Percentiles rank a stretch among this genome's conserved stretches.
These are phyloP conservation scores for Hansenula anomala DNA, from an alignment of 1,139 yeast genomes.

Conservation along the genomic window DNA sequence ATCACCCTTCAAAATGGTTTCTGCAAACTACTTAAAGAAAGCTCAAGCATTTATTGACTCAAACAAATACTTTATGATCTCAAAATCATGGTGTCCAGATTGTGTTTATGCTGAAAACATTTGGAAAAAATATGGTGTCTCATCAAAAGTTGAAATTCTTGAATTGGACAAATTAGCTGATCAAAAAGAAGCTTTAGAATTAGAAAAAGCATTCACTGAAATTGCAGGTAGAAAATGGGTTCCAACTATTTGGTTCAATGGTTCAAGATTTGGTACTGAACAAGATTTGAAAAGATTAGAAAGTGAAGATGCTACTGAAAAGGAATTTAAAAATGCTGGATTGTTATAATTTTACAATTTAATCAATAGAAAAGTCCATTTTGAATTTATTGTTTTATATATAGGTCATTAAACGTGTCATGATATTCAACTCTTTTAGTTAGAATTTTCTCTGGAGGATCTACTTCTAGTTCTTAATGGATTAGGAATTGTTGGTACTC, in stretches of 20 bases:
- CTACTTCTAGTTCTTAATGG: slow-evolving; percentile 22
- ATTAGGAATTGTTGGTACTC: slow-evolving; percentile 19
- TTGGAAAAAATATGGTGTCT: slow-evolving; percentile 47
- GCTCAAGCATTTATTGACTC: slow-evolving; percentile 42
- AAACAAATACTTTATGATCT: slow-evolving; percentile 50
- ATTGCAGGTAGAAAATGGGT: slow-evolving; percentile 66
- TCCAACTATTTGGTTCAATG: slow-evolving; percentile 64
- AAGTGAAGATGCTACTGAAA: slow-evolving; percentile 36
- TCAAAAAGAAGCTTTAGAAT: slow-evolving; percentile 44
- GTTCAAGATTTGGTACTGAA: slow-evolving; percentile 59
- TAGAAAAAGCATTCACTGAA: slow-evolving; percentile 57
- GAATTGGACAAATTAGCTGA: slow-evolving; percentile 55
- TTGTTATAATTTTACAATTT: slow-evolving; percentile 22
- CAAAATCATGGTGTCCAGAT: slow-evolving; percentile 78
- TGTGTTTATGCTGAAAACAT: slow-evolving; percentile 57
- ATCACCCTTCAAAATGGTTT: neutral
- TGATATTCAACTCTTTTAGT: neutral
- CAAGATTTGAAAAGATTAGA: slow-evolving; percentile 43
- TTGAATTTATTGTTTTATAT: no score
- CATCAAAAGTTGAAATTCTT: slow-evolving; percentile 44
- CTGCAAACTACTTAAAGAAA: slow-evolving; percentile 21
- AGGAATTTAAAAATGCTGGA: slow-evolving; percentile 38
- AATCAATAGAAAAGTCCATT: no score
- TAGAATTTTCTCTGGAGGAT: slow-evolving; percentile 18
- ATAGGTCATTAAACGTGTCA: no score